Percentiles rank a stretch among this genome's conserved stretches.
Evolutionary conservation across 805 yeast species (phyloP).

Genomic region (Candida boleticola): DNA sequence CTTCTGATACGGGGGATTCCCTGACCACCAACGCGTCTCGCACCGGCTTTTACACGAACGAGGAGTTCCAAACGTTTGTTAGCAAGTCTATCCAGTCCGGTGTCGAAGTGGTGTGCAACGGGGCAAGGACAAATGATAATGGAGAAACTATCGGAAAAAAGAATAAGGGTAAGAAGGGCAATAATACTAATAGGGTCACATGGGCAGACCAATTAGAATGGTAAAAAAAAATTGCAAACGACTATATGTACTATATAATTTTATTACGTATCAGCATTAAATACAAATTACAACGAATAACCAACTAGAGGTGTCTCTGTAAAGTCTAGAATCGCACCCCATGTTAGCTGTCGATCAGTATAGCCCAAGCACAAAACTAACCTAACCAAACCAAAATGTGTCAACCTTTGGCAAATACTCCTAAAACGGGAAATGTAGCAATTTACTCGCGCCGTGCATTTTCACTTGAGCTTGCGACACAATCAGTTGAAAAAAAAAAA

Average conservation of each 20-base stretch:
- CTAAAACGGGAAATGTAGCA: no score
- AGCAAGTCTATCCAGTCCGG: constrained; percentile 12
- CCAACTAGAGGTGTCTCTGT: no score
- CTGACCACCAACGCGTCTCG: constrained; percentile 1
- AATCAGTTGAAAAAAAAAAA: no score
- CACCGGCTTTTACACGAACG: constrained; percentile 30
- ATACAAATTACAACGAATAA: no score
- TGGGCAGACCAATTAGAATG: constrained; percentile 38
- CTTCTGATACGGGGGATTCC: not conserved
- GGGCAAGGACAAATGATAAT: not conserved
- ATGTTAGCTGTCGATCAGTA: no score
- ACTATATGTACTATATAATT: constrained; percentile 3
- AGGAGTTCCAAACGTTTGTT: constrained; percentile 22
- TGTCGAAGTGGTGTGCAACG: constrained; percentile 20
- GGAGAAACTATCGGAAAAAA: constrained; percentile 9
- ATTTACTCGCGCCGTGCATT: no score
- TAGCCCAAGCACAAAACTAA: no score
- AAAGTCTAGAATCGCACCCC: no score
- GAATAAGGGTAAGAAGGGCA: constrained; percentile 2
- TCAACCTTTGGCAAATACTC: no score
- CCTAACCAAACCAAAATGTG: no score
- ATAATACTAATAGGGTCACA: constrained; percentile 17
- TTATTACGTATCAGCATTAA: no score
- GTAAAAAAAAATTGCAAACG: constrained; percentile 14
- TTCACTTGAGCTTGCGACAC: no score